Conservation (phyloP, 2,329 filamentous ascomycete species). For the Fusarium sp. region DNA sequence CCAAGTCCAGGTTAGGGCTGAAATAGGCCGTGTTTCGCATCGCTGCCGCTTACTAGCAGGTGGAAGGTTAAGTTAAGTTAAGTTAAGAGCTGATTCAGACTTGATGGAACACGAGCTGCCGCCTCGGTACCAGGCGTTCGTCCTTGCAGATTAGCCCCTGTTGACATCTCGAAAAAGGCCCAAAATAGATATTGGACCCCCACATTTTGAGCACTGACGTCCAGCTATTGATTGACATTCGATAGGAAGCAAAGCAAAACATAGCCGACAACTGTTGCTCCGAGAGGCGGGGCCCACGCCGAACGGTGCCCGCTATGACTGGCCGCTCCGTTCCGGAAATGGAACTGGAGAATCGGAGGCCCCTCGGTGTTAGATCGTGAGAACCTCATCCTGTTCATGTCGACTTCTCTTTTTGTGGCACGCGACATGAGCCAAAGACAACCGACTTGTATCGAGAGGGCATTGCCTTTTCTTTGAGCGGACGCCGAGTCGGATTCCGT, state of each 20-base stretch:
- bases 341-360: slow-evolving; percentile 21
- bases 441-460: not conserved
- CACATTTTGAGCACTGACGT: slow-evolving; percentile 31
- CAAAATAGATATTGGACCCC: slow-evolving; percentile 42
- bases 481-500: not conserved
- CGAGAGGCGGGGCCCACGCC: slow-evolving; percentile 36
- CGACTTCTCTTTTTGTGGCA: slow-evolving; percentile 6
- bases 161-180: slow-evolving; percentile 32
- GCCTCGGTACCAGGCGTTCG: slow-evolving; percentile 21
- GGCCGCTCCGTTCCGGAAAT: slow-evolving; percentile 32
- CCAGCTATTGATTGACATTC: not conserved
- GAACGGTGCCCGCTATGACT: slow-evolving; percentile 33
- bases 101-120: slow-evolving; percentile 38
- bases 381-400: slow-evolving; percentile 10
- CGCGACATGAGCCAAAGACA: not conserved
- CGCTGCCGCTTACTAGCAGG: slow-evolving; percentile 28
- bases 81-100: slow-evolving; percentile 4
- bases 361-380: slow-evolving; percentile 26
- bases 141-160: slow-evolving; percentile 32
- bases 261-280: slow-evolving; percentile 21
- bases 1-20: slow-evolving; percentile 29
- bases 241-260: slow-evolving; percentile 12
- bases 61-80: slow-evolving; percentile 13
- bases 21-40: slow-evolving; percentile 25
- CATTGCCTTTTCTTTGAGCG: not conserved